Conservation (phyloP, 805 yeast species). For the Priceomyces medius region DNA sequence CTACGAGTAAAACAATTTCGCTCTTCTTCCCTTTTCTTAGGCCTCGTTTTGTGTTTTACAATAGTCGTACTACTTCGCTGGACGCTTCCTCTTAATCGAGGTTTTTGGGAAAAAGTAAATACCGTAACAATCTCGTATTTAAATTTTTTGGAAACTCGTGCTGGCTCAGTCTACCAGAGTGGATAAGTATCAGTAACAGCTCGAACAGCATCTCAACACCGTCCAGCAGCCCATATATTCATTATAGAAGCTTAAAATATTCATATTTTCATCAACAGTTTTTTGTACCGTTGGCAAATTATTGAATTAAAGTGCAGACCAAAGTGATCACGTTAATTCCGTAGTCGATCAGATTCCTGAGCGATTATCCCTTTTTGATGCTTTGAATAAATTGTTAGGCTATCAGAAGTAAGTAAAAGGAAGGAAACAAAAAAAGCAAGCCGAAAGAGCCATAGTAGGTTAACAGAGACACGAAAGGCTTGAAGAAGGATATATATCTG, state of each 20-base stretch:
- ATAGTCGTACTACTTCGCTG: background rate
- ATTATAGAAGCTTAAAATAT: background rate
- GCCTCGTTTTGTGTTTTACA: too few species aligned
- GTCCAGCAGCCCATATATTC: background rate
- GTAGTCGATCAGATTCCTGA: constrained; percentile 2
- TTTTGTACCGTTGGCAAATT: background rate
- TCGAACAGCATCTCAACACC: background rate
- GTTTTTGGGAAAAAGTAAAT: constrained; percentile 3
- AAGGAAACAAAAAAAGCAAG: background rate
- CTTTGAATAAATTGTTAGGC: background rate
- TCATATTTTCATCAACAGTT: background rate
- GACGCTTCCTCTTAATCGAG: background rate
- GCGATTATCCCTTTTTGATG: constrained; percentile 4
- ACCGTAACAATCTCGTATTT: background rate
- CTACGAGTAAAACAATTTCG: too few species aligned
- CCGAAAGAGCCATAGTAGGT: background rate
- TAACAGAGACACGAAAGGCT: background rate
- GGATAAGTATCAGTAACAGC: background rate
- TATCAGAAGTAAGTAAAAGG: background rate
- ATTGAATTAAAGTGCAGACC: constrained; percentile 1
- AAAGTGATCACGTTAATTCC: constrained; percentile 4
- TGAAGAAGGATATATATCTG: background rate
- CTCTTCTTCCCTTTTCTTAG: too few species aligned
- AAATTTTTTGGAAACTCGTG: background rate
- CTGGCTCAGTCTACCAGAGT: background rate